A percentile compares a stretch with the other conserved stretches of the same genome.
Evolutionary conservation across 805 yeast species (phyloP).

Genomic region (Saccharomycopsis sp.): DNA sequence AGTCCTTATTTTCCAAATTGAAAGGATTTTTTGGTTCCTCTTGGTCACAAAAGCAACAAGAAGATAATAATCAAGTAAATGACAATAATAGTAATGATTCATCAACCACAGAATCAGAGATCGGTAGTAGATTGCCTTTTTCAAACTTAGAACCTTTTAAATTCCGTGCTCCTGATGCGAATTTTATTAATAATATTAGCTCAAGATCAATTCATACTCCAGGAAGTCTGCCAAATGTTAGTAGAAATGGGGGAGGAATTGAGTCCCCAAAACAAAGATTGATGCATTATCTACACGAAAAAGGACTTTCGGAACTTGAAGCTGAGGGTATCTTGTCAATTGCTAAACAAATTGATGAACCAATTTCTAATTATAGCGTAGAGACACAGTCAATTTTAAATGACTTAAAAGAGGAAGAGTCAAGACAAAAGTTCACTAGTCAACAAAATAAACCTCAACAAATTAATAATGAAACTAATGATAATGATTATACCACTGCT

Average conservation of each 20-base stretch:
- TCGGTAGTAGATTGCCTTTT: no score
- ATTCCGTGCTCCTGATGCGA: constrained; percentile 16
- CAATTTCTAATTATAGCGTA: no score
- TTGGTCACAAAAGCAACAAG: background rate
- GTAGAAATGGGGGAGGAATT: background rate
- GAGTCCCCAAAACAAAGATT: constrained; percentile 9
- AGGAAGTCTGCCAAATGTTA: background rate
- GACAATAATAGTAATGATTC: background rate
- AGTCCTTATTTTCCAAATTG: constrained; percentile 1
- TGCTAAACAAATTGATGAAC: constrained; percentile 17
- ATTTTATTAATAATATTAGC: constrained; percentile 12
- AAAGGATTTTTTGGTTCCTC: background rate
- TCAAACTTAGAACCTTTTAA: no score
- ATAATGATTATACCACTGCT: no score
- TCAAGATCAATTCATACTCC: constrained; percentile 5
- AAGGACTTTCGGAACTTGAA: constrained; percentile 16
- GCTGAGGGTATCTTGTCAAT: constrained; percentile 17
- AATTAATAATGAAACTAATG: background rate
- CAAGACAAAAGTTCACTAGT: background rate
- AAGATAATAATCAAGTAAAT: background rate
- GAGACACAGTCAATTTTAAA: no score
- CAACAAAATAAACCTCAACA: background rate
- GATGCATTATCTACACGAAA: constrained; percentile 8
- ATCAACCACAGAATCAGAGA: background rate
- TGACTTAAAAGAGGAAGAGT: background rate